Evolutionary conservation across 768 basidiomycete genomes (phyloP), one percentile per base, ranked within the genome.

Genomic region (Pulveroboletus sp.): DNA sequence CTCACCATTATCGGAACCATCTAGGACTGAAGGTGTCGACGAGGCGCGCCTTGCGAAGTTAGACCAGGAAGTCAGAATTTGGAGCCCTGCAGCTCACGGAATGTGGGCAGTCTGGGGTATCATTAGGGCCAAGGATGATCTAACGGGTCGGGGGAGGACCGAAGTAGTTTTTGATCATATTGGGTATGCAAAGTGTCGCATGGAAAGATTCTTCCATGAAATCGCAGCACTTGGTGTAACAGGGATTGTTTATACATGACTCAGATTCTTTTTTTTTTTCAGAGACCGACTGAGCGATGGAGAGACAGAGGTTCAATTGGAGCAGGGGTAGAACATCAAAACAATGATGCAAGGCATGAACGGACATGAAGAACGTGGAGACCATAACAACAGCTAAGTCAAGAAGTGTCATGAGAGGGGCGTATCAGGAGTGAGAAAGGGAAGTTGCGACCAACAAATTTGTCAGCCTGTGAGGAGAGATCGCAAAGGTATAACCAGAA

Each of bases 71-170:
- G 90, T 98, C 31, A 76, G 71, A 38, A 73, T 82, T 10, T 99
- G 96, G 96, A 86, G 88, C 58, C 88, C 94, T 11, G 85, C 90
- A 5, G 87, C 87, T 19, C 91, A 93, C 59, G 93, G 80, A 12
- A 85, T 87, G 79, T 98, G 95, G 93, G 83, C 89, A 7, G 71
- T 97, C 37, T 99, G 96, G 96, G 93, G 89, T 8, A 76, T 98
- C 55, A 82, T 98, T 5, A 93, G 95, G 68, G 92, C 90, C 6
- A 80, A 80, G 54, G 89, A 91, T 57, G 80, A 85, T 57, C 78
- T 85, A 58, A 76, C 69, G 16, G 72, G 75, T 34, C 77, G 36
- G 14, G 14, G 16, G 76, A 38, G 72, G 68, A 30, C 13, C 31
- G 77, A 82, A 56, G 79, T 79, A 14, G 95, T 93, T 56, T 98